Conservation (phyloP, 148 eudicot genomes). For the Chenopodium berlandieri region DNA sequence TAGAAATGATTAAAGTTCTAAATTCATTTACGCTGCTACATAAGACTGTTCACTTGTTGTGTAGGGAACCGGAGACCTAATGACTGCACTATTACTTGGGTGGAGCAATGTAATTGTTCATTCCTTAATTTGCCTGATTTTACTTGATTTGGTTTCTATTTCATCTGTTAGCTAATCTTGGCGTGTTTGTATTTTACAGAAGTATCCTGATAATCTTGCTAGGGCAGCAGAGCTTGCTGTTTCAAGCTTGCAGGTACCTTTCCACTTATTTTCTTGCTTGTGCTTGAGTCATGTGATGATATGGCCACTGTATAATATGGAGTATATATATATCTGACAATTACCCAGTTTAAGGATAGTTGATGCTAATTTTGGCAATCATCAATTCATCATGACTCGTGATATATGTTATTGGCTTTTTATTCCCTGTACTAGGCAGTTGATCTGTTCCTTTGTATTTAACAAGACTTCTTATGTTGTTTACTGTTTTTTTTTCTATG, state of each 20-base stretch:
- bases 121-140: conserved; percentile 12
- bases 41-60: conserved; percentile 20
- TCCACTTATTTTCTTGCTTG: not conserved
- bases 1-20: not conserved
- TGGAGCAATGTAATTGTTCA: conserved; percentile 85
- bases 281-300: not conserved
- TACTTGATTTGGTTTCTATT: conserved; percentile 2
- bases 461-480: not conserved
- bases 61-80: conserved; percentile 96
- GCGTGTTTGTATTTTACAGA: conserved; percentile 42
- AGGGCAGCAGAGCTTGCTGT: conserved; percentile 88
- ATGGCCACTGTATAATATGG: not conserved
- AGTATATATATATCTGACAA: not conserved
- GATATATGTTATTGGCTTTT: not conserved
- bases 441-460: not conserved
- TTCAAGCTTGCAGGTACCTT: conserved; percentile 83
- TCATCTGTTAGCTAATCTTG: conserved; percentile 23
- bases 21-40: not conserved
- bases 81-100: conserved; percentile 86
- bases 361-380: not conserved
- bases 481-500: not conserved
- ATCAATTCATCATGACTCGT: not conserved
- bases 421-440: not conserved
- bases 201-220: conserved; percentile 69
- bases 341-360: not conserved